Conservation (phyloP, 129 eudicot genomes). For the Calendula officinalis region DNA sequence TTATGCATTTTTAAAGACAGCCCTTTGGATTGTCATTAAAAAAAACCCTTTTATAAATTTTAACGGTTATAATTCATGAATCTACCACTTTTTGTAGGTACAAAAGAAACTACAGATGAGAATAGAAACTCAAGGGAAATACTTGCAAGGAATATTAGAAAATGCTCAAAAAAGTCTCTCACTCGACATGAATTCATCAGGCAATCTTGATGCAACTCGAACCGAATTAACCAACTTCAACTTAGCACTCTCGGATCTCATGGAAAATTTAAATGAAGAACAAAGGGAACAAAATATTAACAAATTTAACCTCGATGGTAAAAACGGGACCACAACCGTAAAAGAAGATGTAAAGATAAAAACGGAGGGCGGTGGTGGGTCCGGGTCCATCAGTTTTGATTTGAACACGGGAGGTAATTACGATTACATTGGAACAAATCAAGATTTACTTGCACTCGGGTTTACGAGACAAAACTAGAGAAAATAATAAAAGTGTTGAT, state of each 20-base stretch:
- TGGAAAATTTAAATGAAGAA: conserved; percentile 59
- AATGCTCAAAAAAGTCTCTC: conserved; percentile 84
- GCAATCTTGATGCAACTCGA: conserved; percentile 57
- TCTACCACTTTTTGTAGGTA: too few species aligned
- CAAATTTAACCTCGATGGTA: conserved; percentile 19
- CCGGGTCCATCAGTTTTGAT: conserved; percentile 64
- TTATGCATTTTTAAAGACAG: too few species aligned
- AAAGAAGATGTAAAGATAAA: conserved; percentile 46
- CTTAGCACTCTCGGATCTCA: conserved; percentile 66
- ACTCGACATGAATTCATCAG: conserved; percentile 50
- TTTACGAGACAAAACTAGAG: conserved; percentile 45
- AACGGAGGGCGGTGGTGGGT: conserved; percentile 44
- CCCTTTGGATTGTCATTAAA: too few species aligned
- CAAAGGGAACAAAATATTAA: conserved; percentile 25
- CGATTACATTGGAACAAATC: conserved; percentile 66
- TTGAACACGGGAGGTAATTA: conserved; percentile 68
- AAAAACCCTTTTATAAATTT: too few species aligned
- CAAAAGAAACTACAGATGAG: conserved; percentile 89
- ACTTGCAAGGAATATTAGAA: conserved; percentile 83
- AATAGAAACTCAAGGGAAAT: conserved; percentile 93
- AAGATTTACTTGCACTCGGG: conserved; percentile 43
- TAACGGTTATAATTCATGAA: too few species aligned
- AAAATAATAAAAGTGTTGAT: conserved; percentile 14
- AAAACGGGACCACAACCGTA: conserved; percentile 23
- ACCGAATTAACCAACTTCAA: conserved; percentile 63